Conservation (phyloP, 75 land plant species). For the Chamaecyparis obtusa region DNA sequence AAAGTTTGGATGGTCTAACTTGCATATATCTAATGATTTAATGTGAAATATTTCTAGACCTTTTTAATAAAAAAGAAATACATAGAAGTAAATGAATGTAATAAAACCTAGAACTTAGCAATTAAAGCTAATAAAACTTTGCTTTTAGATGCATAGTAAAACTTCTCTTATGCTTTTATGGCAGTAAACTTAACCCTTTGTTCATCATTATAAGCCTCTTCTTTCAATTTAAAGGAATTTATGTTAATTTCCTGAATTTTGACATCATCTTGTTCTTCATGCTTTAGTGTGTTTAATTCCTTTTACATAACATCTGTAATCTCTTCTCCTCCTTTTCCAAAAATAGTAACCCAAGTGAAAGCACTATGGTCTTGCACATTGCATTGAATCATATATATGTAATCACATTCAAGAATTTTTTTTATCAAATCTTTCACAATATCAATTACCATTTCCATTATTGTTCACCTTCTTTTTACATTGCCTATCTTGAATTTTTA, state of each 20-base stretch:
- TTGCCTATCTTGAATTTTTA: conserved; percentile 63
- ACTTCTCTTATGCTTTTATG: conserved; percentile 58
- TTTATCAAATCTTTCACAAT: too few species aligned
- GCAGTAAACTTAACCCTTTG: conserved; percentile 72
- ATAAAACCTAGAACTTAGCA: conserved; percentile 35
- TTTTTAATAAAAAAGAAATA: too few species aligned
- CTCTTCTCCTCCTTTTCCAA: conserved; percentile 84
- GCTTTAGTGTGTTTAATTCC: conserved; percentile 64
- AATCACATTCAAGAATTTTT: too few species aligned
- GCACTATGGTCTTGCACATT: too few species aligned
- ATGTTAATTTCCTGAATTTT: conserved; percentile 47
- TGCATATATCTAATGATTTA: too few species aligned
- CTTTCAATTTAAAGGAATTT: conserved; percentile 57
- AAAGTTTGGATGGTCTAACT: too few species aligned
- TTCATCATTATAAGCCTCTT: conserved; percentile 85
- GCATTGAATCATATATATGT: too few species aligned
- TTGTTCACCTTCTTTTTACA: conserved; percentile 91
- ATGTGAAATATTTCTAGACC: too few species aligned
- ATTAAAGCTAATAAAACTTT: conserved; percentile 56
- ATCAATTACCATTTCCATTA: conserved; percentile 91
- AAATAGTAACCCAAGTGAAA: too few species aligned
- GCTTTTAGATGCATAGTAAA: conserved; percentile 55
- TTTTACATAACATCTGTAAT: conserved; percentile 72
- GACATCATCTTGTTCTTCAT: conserved; percentile 67
- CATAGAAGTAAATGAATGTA: too few species aligned